These are phyloP conservation scores for Fagopyrum homotropicum DNA, from an alignment of 148 eudicot species.

Conservation along the genomic window DNA sequence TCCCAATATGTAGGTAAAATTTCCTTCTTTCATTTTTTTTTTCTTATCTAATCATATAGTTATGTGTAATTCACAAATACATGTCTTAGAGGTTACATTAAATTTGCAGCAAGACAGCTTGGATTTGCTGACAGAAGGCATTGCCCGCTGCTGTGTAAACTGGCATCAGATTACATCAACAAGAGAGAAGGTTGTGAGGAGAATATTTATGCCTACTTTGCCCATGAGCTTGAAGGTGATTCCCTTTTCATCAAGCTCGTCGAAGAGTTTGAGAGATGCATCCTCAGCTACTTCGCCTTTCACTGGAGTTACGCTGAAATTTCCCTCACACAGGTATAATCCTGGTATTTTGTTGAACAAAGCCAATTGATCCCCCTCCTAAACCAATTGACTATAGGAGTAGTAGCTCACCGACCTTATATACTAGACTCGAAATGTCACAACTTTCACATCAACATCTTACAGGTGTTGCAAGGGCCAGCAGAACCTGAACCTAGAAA, in stretches of 20 bases:
- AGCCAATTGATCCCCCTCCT: too few relatives aligned
- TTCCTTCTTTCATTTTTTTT: neutral
- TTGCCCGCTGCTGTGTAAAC: slow-evolving; percentile 75
- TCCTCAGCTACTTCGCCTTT: slow-evolving; percentile 92
- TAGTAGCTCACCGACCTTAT: too few relatives aligned
- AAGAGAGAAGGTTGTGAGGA: slow-evolving; percentile 83
- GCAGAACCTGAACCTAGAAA: slow-evolving; percentile 81
- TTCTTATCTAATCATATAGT: neutral
- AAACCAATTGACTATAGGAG: too few relatives aligned
- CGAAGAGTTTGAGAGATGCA: slow-evolving; percentile 94
- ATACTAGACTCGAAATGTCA: too few relatives aligned
- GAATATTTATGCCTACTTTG: slow-evolving; percentile 63
- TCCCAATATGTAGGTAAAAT: slow-evolving; percentile 90
- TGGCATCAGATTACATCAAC: slow-evolving; percentile 81
- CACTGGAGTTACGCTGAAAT: slow-evolving; percentile 77
- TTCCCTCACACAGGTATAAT: slow-evolving; percentile 65
- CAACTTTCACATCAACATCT: neutral
- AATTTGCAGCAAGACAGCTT: slow-evolving; percentile 71
- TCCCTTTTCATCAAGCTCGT: slow-evolving; percentile 86
- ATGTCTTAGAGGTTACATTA: too few relatives aligned
- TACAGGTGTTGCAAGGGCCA: slow-evolving; percentile 71
- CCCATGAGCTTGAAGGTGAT: slow-evolving; percentile 64
- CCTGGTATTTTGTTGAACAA: too few relatives aligned
- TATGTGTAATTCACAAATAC: neutral
- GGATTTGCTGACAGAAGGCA: slow-evolving; percentile 62